A percentile compares a stretch with the other conserved stretches of the same genome.
Conservation (phyloP, 2,329 filamentous ascomycete genomes). For the Epichloe uncinata region DNA sequence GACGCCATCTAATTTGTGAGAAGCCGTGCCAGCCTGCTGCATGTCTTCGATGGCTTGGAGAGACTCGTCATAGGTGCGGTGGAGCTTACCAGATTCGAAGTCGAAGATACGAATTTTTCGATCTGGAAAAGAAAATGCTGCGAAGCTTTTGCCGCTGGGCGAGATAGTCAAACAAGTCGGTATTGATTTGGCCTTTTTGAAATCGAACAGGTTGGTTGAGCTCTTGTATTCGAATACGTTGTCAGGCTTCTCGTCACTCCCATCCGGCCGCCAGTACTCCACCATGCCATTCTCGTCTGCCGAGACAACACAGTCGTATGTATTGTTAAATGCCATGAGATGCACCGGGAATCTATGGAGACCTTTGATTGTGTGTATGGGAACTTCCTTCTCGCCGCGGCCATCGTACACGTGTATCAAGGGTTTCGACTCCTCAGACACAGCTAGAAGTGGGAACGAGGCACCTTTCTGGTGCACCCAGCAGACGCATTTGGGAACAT, state of each 20-base stretch:
- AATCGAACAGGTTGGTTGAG: constrained; percentile 87
- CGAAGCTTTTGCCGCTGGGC: constrained; percentile 78
- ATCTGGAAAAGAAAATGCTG: constrained; percentile 82
- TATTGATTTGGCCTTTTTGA: constrained; percentile 91
- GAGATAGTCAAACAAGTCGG: constrained; percentile 76
- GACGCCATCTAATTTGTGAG: constrained; percentile 71
- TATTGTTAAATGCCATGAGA: constrained; percentile 79
- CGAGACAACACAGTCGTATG: constrained; percentile 82
- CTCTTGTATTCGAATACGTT: constrained; percentile 90
- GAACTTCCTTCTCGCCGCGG: constrained; percentile 62
- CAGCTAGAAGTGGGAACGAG: constrained; percentile 74
- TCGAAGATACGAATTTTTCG: constrained; percentile 89
- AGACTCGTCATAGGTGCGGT: constrained; percentile 91
- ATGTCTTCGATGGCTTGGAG: constrained; percentile 79
- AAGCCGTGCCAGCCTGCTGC: constrained; percentile 82
- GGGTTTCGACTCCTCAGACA: constrained; percentile 62
- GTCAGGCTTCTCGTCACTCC: constrained; percentile 77
- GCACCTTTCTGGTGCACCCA: constrained; percentile 85
- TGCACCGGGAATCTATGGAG: constrained; percentile 75
- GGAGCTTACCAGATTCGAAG: constrained; percentile 75
- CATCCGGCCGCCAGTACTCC: constrained; percentile 84
- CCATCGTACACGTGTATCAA: constrained; percentile 80
- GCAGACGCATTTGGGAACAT: constrained; percentile 65
- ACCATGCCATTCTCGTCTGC: constrained; percentile 85
- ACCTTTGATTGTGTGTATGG: constrained; percentile 63